Base-by-base conservation (phyloP, 164 flowering plant species). In the Magnolia changhungtana region DNA sequence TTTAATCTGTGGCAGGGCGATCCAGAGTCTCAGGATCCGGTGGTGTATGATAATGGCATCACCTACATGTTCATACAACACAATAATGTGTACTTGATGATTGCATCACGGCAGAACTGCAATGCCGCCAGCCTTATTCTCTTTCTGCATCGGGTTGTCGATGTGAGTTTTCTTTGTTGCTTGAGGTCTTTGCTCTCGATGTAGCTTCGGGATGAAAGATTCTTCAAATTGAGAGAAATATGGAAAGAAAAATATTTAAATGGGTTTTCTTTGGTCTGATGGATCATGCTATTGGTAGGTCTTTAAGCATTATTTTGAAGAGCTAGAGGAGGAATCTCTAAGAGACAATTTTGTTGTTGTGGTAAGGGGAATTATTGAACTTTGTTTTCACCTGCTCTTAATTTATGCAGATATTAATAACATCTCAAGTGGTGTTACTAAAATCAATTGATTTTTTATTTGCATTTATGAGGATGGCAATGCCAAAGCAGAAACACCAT, bases 261-360 rank as follows among this genome's bases (percentile, higher is more conserved):
- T 37, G 45, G 45, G 45, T 37, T 37, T 37, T 37, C 27, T 23
- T 66, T 66, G 13, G 31, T 63, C 18, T 66, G 19, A 55, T 66
- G 69, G 7, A 66, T 16, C 13, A 20, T 21, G 13, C 21, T 10
- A 66, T 66, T 73, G 70, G 69, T 88, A 95, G 99, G 98, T 95
- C 14, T 95, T 95, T 76, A 92, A 92, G 82, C 97, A 95, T 82
- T 95, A 95, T 76, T 95, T 95, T 82, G 99, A 95, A 80, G 97
- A 92, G 87, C 83, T 95, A 77, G 99, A 93, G 82, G 99, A 95
- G 83, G 99, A 95, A 83, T 95, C 99, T 2, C 90, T 95, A 67
- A 87, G 99, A 80, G 99, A 95, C 85, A 95, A 95, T 80, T 95
- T 95, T 82, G 99, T 95, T 69, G 98, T 95, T 16, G 99, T 95